Evolutionary conservation across 257 asterid species (phyloP), one percentile per base, ranked within the genome.

Genomic region (Salvia hispanica): DNA sequence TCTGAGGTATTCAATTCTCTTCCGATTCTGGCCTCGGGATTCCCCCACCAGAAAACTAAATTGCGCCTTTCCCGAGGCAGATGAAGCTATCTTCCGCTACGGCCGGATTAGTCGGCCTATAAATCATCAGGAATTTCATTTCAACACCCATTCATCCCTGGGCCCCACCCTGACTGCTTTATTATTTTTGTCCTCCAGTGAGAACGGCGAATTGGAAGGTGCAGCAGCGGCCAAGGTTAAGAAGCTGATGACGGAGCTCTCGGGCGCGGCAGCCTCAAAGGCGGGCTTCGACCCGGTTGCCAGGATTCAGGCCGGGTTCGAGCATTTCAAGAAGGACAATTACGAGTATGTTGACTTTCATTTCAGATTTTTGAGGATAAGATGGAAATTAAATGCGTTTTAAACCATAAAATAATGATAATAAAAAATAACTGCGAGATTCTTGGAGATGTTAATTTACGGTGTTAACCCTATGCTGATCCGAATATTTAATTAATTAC

Each of bases 231-330:
- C 82, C 7, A 88, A 86, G 78, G 82, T 91, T 31, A 74, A 62
- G 80, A 81, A 81, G 66, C 52, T 91, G 78, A 91, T 91, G 79
- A 87, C 81, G 60, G 97, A 89, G 66, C 18, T 91, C 43, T 78
- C 70, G 9, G 84, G 76, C 3, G 61, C 67, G 18, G 62, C 67
- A 21, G 79, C 67, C 21, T 78, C 28, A 34, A 67, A 53, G 51
- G n/a, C 58, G 54, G 73, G 7, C 4, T 73, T 60, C 4, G 93
- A 85, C 80, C 81, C 91, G 78, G 71, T 66, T 13, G 82, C 81
- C 61, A 85, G 86, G 81, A 86, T 91, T 78, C 85, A 80, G 74
- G 50, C 88, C 70, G 97, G 97, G 43, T 91, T 91, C 16, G 81
- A 76, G 33, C 62, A 66, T 10, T 75, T 81, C 69, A 78, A 73